Evolutionary conservation across 2,329 filamentous ascomycete genomes (phyloP), one percentile per base, ranked within the genome.

Genomic region (Apiospora malaysiana): DNA sequence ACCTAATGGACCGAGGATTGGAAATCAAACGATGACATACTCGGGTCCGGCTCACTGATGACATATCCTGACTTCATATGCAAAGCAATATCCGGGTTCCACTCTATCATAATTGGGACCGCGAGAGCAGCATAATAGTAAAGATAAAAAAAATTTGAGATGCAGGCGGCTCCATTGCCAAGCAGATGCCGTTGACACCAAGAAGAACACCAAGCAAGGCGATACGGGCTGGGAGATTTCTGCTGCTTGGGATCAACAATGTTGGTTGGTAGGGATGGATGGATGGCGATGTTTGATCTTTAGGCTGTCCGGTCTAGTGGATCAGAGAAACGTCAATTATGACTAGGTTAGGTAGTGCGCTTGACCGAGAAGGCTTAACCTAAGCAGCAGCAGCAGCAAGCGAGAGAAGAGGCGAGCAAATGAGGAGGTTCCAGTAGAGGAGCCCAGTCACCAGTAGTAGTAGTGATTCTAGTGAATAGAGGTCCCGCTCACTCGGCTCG

Each of bases 231-330:
- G 27, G 51, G 51, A 27, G 9, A 8, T 21, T 27, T 10, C 23
- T 27, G 14, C 14, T 12, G 40, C n/a, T n/a, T n/a, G n/a, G n/a
- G n/a, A n/a, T 42, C 40, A 42, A 5, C 40, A 42, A 42, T 5
- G 9, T 6, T 10, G 12, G 12, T 16, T 4, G 10, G 14, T n/a
- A 16, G 25, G 25, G 27, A 16, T 16, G 25, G 51, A 25, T 27
- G 27, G 16, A 21, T 16, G 49, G 27, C 16, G 18, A 63, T n/a
- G 32, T 63, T 59, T 59, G 16, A 21, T 59, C 25, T 40, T 63
- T 63, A 63, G 56, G 56, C 56, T 63, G 56, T 63, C 56, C 32
- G 56, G 56, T n/a, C 18, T 63, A 63, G 32, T 63, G 32, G 56
- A 40, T 63, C 32, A 63, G 32, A 63, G 56, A 40, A 63, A 63